phyloP scores from a whole-genome alignment of 257 asterid species.

The Forsythia viridissima region DNA sequence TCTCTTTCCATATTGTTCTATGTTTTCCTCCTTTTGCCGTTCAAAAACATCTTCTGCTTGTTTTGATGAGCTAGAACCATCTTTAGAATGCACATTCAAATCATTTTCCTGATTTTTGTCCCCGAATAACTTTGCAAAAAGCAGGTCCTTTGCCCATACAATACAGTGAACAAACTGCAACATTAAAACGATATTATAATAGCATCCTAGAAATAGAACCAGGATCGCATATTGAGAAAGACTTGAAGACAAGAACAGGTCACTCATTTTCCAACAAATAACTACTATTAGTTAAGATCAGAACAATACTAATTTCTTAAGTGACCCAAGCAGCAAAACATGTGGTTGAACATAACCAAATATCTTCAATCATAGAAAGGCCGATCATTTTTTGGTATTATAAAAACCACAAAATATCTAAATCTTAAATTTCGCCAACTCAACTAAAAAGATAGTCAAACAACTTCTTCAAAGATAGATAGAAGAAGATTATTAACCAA shows the following conservation, averaged over 20 bases:
- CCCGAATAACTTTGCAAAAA: constrained; percentile 92
- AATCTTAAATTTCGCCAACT: background rate
- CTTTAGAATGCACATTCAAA: constrained; percentile 76
- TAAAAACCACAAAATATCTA: background rate
- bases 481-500: background rate
- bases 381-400: background rate
- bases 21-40: constrained; percentile 58
- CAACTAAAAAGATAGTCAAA: constrained; percentile 10
- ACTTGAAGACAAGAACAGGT: background rate
- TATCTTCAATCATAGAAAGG: constrained; percentile 10
- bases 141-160: constrained; percentile 99
- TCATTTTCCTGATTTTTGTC: constrained; percentile 92
- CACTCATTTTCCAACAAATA: constrained; percentile 3
- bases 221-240: background rate
- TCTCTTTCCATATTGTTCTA: constrained; percentile 81
- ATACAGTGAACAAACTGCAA: constrained; percentile 96
- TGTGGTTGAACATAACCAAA: constrained; percentile 1
- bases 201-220: constrained; percentile 12
- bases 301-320: constrained; percentile 5
- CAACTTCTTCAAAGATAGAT: background rate
- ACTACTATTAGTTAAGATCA: background rate
- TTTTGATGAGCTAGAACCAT: constrained; percentile 70
- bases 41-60: constrained; percentile 73
- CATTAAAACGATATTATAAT: constrained; percentile 21
- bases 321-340: constrained; percentile 5